phyloP scores from a whole-genome alignment of 345 rosid genomes.

The Hirschfeldia incana region DNA sequence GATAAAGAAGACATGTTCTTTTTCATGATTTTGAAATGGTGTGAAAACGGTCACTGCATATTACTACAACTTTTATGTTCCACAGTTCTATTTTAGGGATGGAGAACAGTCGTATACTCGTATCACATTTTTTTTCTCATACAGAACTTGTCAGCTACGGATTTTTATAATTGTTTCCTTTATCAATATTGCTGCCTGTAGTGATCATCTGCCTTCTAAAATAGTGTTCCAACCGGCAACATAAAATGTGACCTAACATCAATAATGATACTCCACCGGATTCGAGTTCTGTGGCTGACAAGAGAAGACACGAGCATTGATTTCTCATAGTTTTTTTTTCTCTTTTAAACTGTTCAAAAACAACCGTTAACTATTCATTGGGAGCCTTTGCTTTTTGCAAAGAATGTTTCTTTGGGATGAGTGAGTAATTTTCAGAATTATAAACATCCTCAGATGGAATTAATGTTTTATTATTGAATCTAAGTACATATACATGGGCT shows the following conservation, averaged over 20 bases:
- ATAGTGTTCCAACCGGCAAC: conserved; percentile 9
- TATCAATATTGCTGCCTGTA: not conserved
- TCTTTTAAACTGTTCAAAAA: conserved; percentile 11
- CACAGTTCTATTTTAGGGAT: not conserved
- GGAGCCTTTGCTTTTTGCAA: conserved; percentile 38
- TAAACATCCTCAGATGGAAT: conserved; percentile 42
- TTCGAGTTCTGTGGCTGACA: conserved; percentile 29
- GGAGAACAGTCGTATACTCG: not conserved
- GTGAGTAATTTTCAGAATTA: conserved; percentile 37
- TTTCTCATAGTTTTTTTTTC: not conserved
- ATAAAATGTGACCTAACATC: conserved; percentile 1
- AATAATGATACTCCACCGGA: conserved; percentile 10
- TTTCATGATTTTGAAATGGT: not conserved
- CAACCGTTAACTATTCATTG: conserved; percentile 19
- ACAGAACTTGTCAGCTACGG: not conserved
- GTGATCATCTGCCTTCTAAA: not conserved
- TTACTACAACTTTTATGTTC: not conserved
- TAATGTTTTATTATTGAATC: conserved; percentile 18
- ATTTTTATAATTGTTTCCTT: not conserved
- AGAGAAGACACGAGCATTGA: conserved; percentile 25
- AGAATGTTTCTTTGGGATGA: conserved; percentile 43
- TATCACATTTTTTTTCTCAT: not conserved
- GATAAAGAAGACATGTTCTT: not conserved
- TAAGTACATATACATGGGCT: not conserved
- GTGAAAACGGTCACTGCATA: not conserved